phyloP scores from a whole-genome alignment of 805 yeast genomes.

The Yarrowia sp. region DNA sequence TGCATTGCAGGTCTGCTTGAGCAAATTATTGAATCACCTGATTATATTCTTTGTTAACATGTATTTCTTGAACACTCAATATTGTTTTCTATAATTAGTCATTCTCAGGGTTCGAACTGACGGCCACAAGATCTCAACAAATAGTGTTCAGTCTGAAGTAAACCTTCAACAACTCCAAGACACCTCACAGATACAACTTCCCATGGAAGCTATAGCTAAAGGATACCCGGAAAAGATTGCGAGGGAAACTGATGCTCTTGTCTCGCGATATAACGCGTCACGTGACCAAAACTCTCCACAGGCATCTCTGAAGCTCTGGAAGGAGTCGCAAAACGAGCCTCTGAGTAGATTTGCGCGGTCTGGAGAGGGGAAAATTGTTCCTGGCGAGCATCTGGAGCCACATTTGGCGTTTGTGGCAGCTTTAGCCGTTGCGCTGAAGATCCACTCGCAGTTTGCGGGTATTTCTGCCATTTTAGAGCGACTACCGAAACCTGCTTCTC shows the following conservation, averaged over 20 bases:
- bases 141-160: no score
- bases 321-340: not conserved
- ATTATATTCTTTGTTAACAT: no score
- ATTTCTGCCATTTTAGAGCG: not conserved
- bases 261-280: not conserved
- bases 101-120: no score
- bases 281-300: not conserved
- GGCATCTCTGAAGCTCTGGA: not conserved
- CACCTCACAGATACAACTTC: no score
- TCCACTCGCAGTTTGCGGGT: constrained; percentile 10
- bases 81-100: no score
- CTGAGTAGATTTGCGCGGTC: not conserved
- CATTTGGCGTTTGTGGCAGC: not conserved
- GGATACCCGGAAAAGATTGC: not conserved
- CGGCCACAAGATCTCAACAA: no score
- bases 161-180: no score
- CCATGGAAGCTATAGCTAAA: not conserved
- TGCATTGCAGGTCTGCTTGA: no score
- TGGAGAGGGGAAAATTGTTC: not conserved
- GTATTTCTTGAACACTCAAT: no score
- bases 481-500: constrained; percentile 4
- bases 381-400: not conserved
- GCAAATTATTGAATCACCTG: no score
- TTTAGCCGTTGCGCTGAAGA: not conserved
- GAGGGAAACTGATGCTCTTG: not conserved